phyloP scores from a whole-genome alignment of 2,329 filamentous ascomycete species.

The Calonectria pseudoreteaudii region DNA sequence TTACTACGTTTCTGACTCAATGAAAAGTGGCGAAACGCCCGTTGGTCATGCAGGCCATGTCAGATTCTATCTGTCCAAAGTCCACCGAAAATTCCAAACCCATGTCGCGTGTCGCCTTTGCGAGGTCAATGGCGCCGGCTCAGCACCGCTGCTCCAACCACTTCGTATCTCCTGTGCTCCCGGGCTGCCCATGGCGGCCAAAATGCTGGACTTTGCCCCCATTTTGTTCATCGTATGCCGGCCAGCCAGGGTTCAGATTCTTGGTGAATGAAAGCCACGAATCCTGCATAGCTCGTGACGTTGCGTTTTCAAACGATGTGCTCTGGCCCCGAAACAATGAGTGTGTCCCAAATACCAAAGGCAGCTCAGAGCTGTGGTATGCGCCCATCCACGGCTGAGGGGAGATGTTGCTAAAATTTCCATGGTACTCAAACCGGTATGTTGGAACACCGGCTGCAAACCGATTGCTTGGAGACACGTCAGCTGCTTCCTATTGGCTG shows the following conservation, averaged over 20 bases:
- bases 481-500: background rate
- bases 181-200: background rate
- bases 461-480: background rate
- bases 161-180: background rate
- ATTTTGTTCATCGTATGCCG: background rate
- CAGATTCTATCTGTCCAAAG: background rate
- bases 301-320: background rate
- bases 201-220: conserved; percentile 3
- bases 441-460: background rate
- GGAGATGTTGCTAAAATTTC: background rate
- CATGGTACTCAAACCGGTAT: background rate
- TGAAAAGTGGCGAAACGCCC: background rate
- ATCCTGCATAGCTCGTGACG: background rate
- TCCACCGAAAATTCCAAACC: background rate
- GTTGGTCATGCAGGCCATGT: background rate
- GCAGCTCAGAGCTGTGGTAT: background rate
- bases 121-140: no score
- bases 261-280: background rate
- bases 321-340: background rate
- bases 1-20: background rate
- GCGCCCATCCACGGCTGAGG: background rate
- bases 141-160: conserved; percentile 1
- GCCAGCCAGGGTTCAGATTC: background rate
- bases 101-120: background rate
- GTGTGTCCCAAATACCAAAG: background rate